These are phyloP conservation scores for Pisolithus albus DNA, from an alignment of 768 basidiomycete species.

Conservation along the genomic window DNA sequence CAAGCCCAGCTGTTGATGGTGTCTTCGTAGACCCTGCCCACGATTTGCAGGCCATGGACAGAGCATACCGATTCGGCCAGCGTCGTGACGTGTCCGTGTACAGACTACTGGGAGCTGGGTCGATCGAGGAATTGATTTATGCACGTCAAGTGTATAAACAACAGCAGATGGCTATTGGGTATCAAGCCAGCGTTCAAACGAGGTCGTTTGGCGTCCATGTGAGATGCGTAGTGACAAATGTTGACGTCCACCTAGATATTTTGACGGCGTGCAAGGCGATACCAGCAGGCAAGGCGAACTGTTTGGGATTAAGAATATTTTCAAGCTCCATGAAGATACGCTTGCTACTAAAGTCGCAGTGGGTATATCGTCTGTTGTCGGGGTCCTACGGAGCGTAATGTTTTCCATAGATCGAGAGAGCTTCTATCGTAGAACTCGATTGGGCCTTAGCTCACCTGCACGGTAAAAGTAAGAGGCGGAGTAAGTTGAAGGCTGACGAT, in stretches of 20 bases:
- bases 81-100: conserved; percentile 79
- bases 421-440: conserved; percentile 65
- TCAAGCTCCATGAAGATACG: conserved; percentile 64
- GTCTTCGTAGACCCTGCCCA: conserved; percentile 77
- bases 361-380: conserved; percentile 15
- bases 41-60: conserved; percentile 89
- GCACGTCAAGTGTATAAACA: conserved; percentile 90
- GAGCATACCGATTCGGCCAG: conserved; percentile 83
- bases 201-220: conserved; percentile 35
- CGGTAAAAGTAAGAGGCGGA: conserved; percentile 31
- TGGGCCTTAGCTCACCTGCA: conserved; percentile 73
- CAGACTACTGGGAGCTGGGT: conserved; percentile 78
- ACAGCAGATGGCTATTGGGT: conserved; percentile 89
- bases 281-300: conserved; percentile 70
- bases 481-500: conserved; percentile 30
- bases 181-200: conserved; percentile 77
- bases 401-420: conserved; percentile 61
- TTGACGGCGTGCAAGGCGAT: conserved; percentile 78
- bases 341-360: conserved; percentile 72
- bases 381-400: neutral
- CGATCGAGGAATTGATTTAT: conserved; percentile 83
- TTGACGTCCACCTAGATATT: conserved; percentile 44
- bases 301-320: conserved; percentile 82
- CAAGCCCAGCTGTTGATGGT: neutral
- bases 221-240: too few relatives aligned